Evolutionary conservation across 208 protist genomes (phyloP).

Genomic region (Novymonas esmeraldas): DNA sequence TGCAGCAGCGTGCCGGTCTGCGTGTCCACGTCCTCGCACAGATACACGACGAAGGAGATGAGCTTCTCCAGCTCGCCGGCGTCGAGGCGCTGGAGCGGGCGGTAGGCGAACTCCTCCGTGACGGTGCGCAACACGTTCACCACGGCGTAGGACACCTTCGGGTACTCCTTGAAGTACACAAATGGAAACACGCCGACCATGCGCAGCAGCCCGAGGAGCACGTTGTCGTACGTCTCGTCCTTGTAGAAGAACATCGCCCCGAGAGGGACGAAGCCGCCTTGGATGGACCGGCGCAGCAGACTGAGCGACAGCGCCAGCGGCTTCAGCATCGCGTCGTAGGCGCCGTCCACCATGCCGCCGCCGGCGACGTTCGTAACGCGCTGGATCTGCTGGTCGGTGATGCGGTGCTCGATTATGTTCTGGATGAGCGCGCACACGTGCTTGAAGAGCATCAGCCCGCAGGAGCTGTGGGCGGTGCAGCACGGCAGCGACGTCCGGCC

Average conservation of each 20-base stretch:
- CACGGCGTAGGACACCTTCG: conserved; percentile 52
- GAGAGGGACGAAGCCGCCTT: conserved; percentile 72
- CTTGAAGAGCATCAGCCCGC: conserved; percentile 82
- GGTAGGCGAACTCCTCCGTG: conserved; percentile 71
- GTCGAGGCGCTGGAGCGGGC: conserved; percentile 62
- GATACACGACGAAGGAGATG: conserved; percentile 55
- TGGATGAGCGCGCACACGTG: conserved; percentile 61
- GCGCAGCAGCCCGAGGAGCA: conserved; percentile 58
- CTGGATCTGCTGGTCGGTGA: conserved; percentile 64
- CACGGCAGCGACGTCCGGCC: conserved; percentile 46
- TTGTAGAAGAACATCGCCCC: conserved; percentile 87
- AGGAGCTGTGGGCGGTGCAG: conserved; percentile 62
- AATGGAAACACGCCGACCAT: conserved; percentile 67
- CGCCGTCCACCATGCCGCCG: conserved; percentile 36
- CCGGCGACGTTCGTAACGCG: conserved; percentile 25
- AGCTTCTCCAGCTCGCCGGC: conserved; percentile 60
- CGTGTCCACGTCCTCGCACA: conserved; percentile 73
- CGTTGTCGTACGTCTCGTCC: conserved; percentile 84
- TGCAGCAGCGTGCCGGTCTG: conserved; percentile 55
- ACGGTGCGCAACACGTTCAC: conserved; percentile 71
- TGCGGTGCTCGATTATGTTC: conserved; percentile 62
- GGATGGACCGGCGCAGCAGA: conserved; percentile 61
- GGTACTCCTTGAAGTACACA: conserved; percentile 71
- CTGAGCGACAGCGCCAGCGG: conserved; percentile 75
- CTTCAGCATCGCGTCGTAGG: conserved; percentile 78